These are phyloP conservation scores for Moesziomyces globuligerus DNA, from an alignment of 1,284 basidiomycete genomes.

Conservation along the genomic window DNA sequence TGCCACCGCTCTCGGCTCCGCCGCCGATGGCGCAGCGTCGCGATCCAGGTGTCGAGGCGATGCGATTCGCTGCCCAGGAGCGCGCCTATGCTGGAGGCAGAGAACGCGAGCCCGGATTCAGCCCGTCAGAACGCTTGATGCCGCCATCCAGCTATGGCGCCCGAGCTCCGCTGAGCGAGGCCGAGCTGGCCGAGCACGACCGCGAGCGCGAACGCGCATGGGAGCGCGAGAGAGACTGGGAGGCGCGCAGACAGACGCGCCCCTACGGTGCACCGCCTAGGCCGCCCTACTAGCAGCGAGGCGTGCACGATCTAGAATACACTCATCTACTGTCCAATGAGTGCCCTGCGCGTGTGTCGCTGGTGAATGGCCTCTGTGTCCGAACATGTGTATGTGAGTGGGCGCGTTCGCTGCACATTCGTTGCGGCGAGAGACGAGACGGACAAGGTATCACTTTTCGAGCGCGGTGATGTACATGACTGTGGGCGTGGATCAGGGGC, in stretches of 20 bases:
- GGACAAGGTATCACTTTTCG: conserved; percentile 28
- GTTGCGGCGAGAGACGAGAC: background rate
- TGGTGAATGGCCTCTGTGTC: too few species aligned
- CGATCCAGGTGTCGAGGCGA: background rate
- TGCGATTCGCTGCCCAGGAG: too few species aligned
- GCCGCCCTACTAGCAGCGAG: background rate
- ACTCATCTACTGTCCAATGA: too few species aligned
- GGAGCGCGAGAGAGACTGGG: conserved; percentile 5
- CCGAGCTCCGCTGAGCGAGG: background rate
- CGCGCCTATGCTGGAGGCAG: too few species aligned
- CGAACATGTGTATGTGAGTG: background rate
- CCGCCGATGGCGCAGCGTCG: conserved; percentile 1
- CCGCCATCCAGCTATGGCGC: background rate
- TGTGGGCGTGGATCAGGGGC: conserved; percentile 1
- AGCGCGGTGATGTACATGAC: conserved; percentile 54
- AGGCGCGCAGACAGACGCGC: background rate
- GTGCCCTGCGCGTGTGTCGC: too few species aligned
- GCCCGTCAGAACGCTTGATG: background rate
- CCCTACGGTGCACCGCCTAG: background rate
- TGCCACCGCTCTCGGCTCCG: conserved; percentile 17
- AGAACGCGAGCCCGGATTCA: conserved; percentile 5
- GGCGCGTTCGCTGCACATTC: too few species aligned
- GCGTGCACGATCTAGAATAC: too few species aligned
- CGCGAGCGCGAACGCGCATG: conserved; percentile 13
- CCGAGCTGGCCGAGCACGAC: conserved; percentile 6